Base-by-base conservation (phyloP, 495 filamentous ascomycete species). In the Venustampulla echinocandica region DNA sequence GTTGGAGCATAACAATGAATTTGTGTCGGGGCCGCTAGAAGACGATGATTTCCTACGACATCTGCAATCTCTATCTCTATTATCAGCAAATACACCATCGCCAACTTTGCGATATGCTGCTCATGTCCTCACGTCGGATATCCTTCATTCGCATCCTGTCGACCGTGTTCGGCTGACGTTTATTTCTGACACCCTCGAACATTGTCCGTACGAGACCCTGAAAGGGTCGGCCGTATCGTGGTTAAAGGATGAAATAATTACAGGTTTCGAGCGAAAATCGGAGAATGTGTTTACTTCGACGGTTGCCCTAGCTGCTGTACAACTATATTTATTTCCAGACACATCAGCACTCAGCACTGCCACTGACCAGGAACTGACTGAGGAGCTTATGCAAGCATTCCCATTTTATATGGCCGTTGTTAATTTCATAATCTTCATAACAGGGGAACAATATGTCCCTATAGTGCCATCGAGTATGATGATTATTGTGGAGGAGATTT, bases 201-300 rank as follows among this genome's bases (percentile, higher is more conserved):
- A 94, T 50, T 85, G 82, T 53, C 80, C 82, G 4, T 86, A 79
- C 57, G 75, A 85, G 19, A 75, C 83, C 2, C 73, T 92, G 35
- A 88, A 87, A 53, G 88, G 83, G 11, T 81, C 78, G 44, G 89
- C 90, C 0, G 75, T 97, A 10, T 74, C 76, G 19, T 96, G 93
- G 85, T 66, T 96, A 3, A 90, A 89, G 59, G 80, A 89, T 41
- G 90, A 95, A 60, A 75, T 90, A 2, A 66, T 90, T 11, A 63
- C 66, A 18, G 67, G 77, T 15, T 24, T 43, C 13, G 44, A 61
- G 17, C 30, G 46, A 25, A 43, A 45, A 28, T 37, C 53, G 3
- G 47, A 60, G 47, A 76, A 76, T 44, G 69, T 84, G 23, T 90
- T 87, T 50, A 60, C 76, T 7, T 74, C 68, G 1, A 69, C 77